Evolutionary conservation across 192 early-diverging fungal species (phyloP).

Genomic region (Coemansia aciculifera): DNA sequence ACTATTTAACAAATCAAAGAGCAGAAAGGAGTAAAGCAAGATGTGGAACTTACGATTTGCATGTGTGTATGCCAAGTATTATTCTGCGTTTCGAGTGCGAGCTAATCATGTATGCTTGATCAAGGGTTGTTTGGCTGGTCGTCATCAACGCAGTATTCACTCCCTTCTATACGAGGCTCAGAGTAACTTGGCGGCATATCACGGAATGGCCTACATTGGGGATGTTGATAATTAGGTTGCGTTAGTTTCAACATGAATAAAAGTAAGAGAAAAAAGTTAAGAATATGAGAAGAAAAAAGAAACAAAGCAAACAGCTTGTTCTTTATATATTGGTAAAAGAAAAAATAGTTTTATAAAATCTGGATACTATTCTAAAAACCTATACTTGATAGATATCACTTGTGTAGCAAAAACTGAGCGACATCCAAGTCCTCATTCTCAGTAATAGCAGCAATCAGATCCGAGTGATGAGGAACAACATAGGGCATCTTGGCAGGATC

Average conservation of each 20-base stretch:
- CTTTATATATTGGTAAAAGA: too few species aligned
- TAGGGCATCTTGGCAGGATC: constrained; percentile 25
- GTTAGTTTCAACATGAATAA: neutral
- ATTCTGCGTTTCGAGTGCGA: too few species aligned
- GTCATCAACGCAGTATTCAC: neutral
- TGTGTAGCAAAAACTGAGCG: neutral
- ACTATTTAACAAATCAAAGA: neutral
- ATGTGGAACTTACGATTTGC: neutral
- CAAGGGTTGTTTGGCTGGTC: too few species aligned
- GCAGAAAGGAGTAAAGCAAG: neutral
- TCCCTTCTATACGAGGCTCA: neutral
- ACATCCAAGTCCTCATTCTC: neutral
- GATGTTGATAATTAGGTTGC: too few species aligned
- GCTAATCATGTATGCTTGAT: too few species aligned
- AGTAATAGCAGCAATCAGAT: neutral
- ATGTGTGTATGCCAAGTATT: neutral
- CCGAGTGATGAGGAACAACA: constrained; percentile 9
- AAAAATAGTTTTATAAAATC: too few species aligned
- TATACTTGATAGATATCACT: neutral
- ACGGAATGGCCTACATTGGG: neutral
- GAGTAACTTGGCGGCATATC: neutral
- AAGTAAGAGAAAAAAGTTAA: neutral
- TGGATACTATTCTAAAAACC: too few species aligned
- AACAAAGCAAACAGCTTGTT: neutral
- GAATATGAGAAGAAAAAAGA: too few species aligned